These are phyloP conservation scores for Arthroderma uncinatum DNA, from an alignment of 2,329 filamentous ascomycete species.

Conservation along the genomic window DNA sequence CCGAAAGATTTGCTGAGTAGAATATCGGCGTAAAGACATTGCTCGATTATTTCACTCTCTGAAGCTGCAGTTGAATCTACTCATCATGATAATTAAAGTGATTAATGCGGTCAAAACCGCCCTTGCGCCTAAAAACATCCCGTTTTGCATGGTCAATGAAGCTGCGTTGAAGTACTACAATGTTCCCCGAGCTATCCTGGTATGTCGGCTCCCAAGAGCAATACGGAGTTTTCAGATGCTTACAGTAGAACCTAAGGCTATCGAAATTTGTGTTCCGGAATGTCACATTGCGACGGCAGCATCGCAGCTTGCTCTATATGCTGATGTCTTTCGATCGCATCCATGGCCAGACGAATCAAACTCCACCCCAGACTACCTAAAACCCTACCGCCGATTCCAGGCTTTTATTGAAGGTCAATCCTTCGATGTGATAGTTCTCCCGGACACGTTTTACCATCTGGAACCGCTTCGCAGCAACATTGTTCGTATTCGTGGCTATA, in stretches of 20 bases:
- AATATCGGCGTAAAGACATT: conserved; percentile 2
- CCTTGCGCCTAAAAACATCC: conserved; percentile 8
- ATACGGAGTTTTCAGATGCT: neutral
- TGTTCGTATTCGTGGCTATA: conserved; percentile 6
- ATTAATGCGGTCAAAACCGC: conserved; percentile 9
- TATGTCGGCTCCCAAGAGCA: conserved; percentile 2
- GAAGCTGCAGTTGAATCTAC: neutral
- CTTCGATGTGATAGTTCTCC: conserved; percentile 5
- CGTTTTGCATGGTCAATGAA: conserved; percentile 10
- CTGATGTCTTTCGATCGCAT: conserved; percentile 10
- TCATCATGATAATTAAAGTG: conserved; percentile 7
- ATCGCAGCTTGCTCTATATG: conserved; percentile 10
- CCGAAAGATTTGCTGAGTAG: no score
- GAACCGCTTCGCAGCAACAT: conserved; percentile 10
- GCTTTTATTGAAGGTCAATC: conserved; percentile 9
- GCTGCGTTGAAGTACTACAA: conserved; percentile 13
- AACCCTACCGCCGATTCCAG: conserved; percentile 7
- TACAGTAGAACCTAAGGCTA: neutral
- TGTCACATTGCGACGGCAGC: conserved; percentile 1
- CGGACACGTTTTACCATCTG: conserved; percentile 11
- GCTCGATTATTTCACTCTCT: neutral
- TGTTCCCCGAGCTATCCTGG: conserved; percentile 7
- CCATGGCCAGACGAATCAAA: conserved; percentile 9
- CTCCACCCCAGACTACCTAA: conserved; percentile 3
- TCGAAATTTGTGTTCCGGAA: conserved; percentile 13